Percentiles rank a stretch among this genome's conserved stretches.
phyloP scores from a whole-genome alignment of 768 basidiomycete species.

The Coprinopsis strossmayeri region DNA sequence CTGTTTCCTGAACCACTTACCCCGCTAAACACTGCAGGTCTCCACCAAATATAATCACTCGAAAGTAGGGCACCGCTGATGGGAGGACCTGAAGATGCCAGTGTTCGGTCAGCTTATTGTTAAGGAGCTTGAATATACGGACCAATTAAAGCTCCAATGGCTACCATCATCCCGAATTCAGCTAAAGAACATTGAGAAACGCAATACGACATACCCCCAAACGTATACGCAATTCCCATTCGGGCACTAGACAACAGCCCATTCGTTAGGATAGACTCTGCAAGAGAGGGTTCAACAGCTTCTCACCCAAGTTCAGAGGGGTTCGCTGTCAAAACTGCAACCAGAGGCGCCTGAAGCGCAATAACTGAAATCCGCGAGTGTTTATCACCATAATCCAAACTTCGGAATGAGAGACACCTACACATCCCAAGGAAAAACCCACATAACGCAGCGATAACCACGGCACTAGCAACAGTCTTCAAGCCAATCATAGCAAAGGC shows the following conservation, averaged over 20 bases:
- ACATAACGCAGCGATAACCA: conserved; percentile 31
- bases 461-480: conserved; percentile 22
- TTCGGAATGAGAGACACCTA: conserved; percentile 5
- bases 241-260: conserved; percentile 6
- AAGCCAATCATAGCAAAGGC: conserved; percentile 31
- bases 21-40: conserved; percentile 13
- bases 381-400: neutral
- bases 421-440: conserved; percentile 27
- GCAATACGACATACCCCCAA: conserved; percentile 12
- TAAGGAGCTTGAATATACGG: neutral
- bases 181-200: neutral
- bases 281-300: neutral
- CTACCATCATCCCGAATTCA: conserved; percentile 1
- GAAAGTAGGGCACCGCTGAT: conserved; percentile 13
- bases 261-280: neutral
- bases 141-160: conserved; percentile 13
- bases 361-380: conserved; percentile 7
- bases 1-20: conserved; percentile 6
- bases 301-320: conserved; percentile 10
- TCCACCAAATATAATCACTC: conserved; percentile 12
- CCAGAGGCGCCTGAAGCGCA: conserved; percentile 10
- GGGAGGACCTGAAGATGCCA: conserved; percentile 11
- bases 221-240: conserved; percentile 14
- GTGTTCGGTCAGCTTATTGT: neutral
- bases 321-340: conserved; percentile 8